Base-by-base conservation (phyloP, 83 land plant species). In the Thuja plicata region DNA sequence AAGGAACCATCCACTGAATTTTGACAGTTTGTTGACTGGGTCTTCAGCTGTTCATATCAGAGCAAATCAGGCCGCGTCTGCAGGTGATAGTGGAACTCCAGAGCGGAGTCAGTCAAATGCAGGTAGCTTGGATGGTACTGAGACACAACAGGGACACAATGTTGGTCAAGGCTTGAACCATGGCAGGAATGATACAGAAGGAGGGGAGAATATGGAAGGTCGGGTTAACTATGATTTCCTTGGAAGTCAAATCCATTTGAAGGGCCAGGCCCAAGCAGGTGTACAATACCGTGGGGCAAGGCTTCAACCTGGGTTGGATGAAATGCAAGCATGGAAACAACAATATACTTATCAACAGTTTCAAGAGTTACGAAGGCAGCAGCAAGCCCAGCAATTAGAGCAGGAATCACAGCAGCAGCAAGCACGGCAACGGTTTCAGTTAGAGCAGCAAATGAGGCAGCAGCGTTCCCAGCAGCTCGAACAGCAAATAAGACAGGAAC, bases 161-260 rank as follows among this genome's bases (percentile, higher is more conserved):
- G 43, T 86, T 55, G 46, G 32, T 40, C 87, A 86, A 62, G 43
- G 73, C 30, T 86, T 55, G 43, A 86, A 40, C 37, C 30, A 57
- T 15, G 55, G 73, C n/a, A 60, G 74, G 70, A 57, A 60, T 32
- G 41, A 57, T 86, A 54, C 74, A 62, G 46, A 86, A 24, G 73
- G 71, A 45, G 45, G 54, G 46, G 87, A 57, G 9, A 86, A 60
- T 37, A 38, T 30, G 60, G 86, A 86, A 27, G 74, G 74, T 62
- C 87, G 74, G 74, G 74, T 21, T 57, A 86, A 86, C 87, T 86
- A 57, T 86, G 87, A 86, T 86, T 86, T 62, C 38, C 46, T 86
- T 62, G 73, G 74, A 55, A 86, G 45, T 73, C 87, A 86, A 38
- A 32, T 62, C 60, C 74, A 54, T 27, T 60, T 62, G 73, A 86